Evolutionary conservation across 2,329 filamentous ascomycete genomes (phyloP).

Genomic region (Fusarium anthophilum): DNA sequence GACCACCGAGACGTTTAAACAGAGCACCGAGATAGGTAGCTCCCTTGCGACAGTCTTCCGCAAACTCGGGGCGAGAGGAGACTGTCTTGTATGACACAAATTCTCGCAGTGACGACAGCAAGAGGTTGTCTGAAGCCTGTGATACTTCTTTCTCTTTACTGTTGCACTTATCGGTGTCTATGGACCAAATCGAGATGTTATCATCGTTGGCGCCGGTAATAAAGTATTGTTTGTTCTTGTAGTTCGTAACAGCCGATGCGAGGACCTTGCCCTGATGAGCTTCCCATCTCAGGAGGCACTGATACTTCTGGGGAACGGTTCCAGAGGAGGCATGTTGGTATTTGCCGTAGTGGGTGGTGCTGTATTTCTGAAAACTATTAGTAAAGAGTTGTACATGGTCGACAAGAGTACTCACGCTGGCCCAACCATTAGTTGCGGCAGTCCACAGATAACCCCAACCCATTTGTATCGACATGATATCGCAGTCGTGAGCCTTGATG

Average conservation of each 20-base stretch:
- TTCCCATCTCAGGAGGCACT: slow-evolving; percentile 79
- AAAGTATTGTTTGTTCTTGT: slow-evolving; percentile 80
- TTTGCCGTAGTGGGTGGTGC: slow-evolving; percentile 70
- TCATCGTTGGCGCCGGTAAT: slow-evolving; percentile 96
- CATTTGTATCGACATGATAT: slow-evolving; percentile 88
- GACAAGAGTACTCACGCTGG: slow-evolving; percentile 68
- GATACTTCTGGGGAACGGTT: slow-evolving; percentile 80
- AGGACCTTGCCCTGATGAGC: slow-evolving; percentile 90
- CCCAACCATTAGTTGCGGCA: slow-evolving; percentile 87
- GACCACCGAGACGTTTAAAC: slow-evolving; percentile 90
- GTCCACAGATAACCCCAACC: slow-evolving; percentile 87
- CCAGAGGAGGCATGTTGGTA: slow-evolving; percentile 59
- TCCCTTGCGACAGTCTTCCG: slow-evolving; percentile 90
- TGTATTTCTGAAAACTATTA: slow-evolving; percentile 65
- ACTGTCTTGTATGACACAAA: slow-evolving; percentile 94
- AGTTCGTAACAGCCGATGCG: slow-evolving; percentile 78
- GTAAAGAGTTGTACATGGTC: background rate
- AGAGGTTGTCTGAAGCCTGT: slow-evolving; percentile 58
- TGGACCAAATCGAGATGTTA: slow-evolving; percentile 87
- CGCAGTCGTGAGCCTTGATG: slow-evolving; percentile 80
- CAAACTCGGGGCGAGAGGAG: slow-evolving; percentile 84
- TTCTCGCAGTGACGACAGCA: slow-evolving; percentile 78
- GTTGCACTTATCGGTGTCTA: slow-evolving; percentile 55
- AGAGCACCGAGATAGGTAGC: slow-evolving; percentile 90
- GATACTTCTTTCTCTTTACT: slow-evolving; percentile 52